Evolutionary conservation across 768 basidiomycete species (phyloP).

Genomic region (Lanmaoa rubissima): DNA sequence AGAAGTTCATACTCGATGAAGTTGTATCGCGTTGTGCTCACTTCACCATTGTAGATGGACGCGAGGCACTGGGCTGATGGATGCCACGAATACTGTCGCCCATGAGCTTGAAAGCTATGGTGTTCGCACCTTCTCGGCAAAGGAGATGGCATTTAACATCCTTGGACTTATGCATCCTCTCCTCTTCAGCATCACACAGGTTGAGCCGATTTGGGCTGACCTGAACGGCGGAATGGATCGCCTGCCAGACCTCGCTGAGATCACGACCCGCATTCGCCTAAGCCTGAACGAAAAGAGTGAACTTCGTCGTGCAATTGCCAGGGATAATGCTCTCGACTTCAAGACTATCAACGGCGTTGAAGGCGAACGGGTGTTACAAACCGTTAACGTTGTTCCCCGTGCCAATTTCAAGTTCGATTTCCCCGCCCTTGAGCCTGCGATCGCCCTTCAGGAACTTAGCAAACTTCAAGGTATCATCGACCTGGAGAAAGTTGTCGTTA

Average conservation of each 20-base stretch:
- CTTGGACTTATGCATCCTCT: slow-evolving; percentile 99
- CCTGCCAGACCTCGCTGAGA: slow-evolving; percentile 89
- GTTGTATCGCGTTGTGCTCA: slow-evolving; percentile 13
- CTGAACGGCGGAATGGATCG: slow-evolving; percentile 98
- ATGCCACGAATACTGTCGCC: slow-evolving; percentile 89
- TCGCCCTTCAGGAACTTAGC: slow-evolving; percentile 69
- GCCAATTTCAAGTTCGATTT: slow-evolving; percentile 98
- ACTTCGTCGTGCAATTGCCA: slow-evolving; percentile 87
- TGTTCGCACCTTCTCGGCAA: slow-evolving; percentile 97
- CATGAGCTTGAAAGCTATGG: slow-evolving; percentile 91
- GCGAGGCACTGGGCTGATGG: slow-evolving; percentile 97
- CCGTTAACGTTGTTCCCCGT: slow-evolving; percentile 89
- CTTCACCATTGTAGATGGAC: slow-evolving; percentile 67
- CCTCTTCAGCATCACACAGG: slow-evolving; percentile 98
- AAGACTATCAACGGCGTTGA: slow-evolving; percentile 86
- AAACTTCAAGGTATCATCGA: slow-evolving; percentile 88
- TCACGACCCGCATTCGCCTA: slow-evolving; percentile 82
- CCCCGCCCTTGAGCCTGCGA: slow-evolving; percentile 75
- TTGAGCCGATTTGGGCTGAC: slow-evolving; percentile 99
- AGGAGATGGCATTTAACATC: slow-evolving; percentile 99
- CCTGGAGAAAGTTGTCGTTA: slow-evolving; percentile 92
- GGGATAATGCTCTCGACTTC: slow-evolving; percentile 96
- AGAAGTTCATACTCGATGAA: slow-evolving; percentile 26
- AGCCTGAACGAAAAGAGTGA: slow-evolving; percentile 84
- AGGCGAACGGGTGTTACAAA: slow-evolving; percentile 90